These are phyloP conservation scores for Lentinus polychrous DNA, from an alignment of 1,284 basidiomycete species.

Conservation along the genomic window DNA sequence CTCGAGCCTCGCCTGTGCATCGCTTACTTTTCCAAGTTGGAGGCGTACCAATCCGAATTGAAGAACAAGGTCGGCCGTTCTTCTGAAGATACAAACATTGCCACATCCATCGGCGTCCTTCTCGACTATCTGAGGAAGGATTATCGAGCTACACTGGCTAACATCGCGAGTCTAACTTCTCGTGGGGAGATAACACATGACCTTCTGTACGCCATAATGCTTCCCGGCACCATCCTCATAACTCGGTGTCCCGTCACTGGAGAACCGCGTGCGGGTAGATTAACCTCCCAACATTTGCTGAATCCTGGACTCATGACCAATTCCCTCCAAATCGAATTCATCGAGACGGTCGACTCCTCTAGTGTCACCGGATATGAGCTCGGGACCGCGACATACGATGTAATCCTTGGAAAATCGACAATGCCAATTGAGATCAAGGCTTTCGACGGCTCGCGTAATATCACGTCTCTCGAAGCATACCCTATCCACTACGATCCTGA, in stretches of 20 bases:
- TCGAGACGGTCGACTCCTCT: slow-evolving; percentile 38
- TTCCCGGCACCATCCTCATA: slow-evolving; percentile 42
- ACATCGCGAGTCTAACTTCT: slow-evolving; percentile 36
- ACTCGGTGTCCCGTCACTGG: slow-evolving; percentile 43
- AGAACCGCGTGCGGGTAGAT: slow-evolving; percentile 38
- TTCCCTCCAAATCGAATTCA: slow-evolving; percentile 38
- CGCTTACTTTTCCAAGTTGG: slow-evolving; percentile 40
- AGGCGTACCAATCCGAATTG: slow-evolving; percentile 34
- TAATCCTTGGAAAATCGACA: slow-evolving; percentile 7
- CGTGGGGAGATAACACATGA: slow-evolving; percentile 52
- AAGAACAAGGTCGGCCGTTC: slow-evolving; percentile 25
- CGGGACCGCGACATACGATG: slow-evolving; percentile 2
- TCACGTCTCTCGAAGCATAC: slow-evolving; percentile 41
- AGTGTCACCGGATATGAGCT: neutral
- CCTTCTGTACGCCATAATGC: slow-evolving; percentile 44
- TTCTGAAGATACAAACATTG: slow-evolving; percentile 32
- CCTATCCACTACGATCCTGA: slow-evolving; percentile 43
- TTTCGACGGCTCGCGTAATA: slow-evolving; percentile 43
- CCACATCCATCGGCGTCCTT: slow-evolving; percentile 37
- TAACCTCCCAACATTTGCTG: slow-evolving; percentile 20
- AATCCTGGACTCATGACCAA: no score
- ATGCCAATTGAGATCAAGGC: slow-evolving; percentile 26
- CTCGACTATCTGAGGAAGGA: slow-evolving; percentile 40
- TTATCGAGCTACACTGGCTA: slow-evolving; percentile 38
- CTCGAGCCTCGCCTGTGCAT: slow-evolving; percentile 47